These are phyloP conservation scores for barrel medic (Medicago truncatula) DNA, from an alignment of 306 rosid species.

Conservation along the genomic window DNA sequence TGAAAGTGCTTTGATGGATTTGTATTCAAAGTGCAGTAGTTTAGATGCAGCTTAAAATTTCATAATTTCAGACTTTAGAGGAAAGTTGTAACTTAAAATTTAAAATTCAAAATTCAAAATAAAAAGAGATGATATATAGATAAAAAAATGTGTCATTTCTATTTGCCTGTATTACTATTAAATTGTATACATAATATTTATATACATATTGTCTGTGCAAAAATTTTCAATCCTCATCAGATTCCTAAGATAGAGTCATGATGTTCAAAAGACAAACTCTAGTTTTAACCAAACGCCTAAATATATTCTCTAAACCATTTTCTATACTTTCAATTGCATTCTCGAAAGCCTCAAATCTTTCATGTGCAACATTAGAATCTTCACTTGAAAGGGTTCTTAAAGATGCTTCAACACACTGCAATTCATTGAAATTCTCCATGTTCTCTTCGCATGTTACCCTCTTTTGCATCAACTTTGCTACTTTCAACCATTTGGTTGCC, in stretches of 20 bases:
- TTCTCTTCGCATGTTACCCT: not conserved
- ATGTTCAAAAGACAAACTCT: conserved; percentile 71
- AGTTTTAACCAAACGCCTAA: conserved; percentile 61
- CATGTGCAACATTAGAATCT: conserved; percentile 38
- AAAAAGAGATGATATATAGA: not conserved
- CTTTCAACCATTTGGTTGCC: not conserved
- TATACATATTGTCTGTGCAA: not conserved
- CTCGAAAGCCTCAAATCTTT: conserved; percentile 57
- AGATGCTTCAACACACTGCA: conserved; percentile 38
- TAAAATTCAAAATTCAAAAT: not conserved
- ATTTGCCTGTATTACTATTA: not conserved
- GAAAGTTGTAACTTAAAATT: not conserved
- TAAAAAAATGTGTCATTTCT: not conserved
- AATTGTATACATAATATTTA: not conserved
- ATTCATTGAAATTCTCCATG: not conserved
- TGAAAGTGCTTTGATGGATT: no score
- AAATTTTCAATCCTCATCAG: not conserved
- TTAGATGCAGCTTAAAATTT: no score
- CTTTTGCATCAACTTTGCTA: not conserved
- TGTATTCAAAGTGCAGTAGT: no score
- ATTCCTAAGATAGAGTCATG: conserved; percentile 41
- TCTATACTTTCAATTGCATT: conserved; percentile 57
- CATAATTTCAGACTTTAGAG: not conserved
- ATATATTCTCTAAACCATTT: conserved; percentile 57
- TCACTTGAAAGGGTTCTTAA: conserved; percentile 34